Conservation (phyloP, 2,329 filamentous ascomycete genomes). For the Xylariaceae sp. region DNA sequence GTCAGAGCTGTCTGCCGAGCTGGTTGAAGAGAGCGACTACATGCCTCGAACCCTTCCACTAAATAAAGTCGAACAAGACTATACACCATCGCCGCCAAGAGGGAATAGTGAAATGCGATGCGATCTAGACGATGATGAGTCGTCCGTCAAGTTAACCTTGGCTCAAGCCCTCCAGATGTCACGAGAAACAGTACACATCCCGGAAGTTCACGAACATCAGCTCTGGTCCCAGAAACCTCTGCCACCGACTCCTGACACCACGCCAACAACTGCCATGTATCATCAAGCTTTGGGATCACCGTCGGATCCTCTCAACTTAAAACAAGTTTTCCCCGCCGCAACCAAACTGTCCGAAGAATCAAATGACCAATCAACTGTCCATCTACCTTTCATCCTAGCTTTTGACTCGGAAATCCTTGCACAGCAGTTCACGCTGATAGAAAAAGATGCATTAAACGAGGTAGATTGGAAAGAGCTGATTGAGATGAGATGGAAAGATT, state of each 20-base stretch:
- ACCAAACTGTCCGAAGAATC: slow-evolving; percentile 38
- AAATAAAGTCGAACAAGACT: slow-evolving; percentile 29
- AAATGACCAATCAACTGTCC: slow-evolving; percentile 55
- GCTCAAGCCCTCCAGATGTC: slow-evolving; percentile 54
- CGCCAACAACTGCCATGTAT: slow-evolving; percentile 50
- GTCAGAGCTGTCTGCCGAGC: slow-evolving; percentile 65
- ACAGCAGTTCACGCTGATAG: slow-evolving; percentile 83
- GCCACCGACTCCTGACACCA: slow-evolving; percentile 57
- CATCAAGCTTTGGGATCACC: slow-evolving; percentile 41
- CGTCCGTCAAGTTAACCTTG: slow-evolving; percentile 56
- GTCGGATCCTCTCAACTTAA: slow-evolving; percentile 42
- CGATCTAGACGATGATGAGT: slow-evolving; percentile 25
- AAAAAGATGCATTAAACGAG: slow-evolving; percentile 84
- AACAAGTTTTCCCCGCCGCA: slow-evolving; percentile 46
- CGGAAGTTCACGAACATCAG: slow-evolving; percentile 49
- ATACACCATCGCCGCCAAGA: slow-evolving; percentile 23
- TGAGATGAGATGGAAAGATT: slow-evolving; percentile 81
- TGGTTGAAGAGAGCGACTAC: slow-evolving; percentile 45
- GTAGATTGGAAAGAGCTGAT: slow-evolving; percentile 89
- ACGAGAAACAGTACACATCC: slow-evolving; percentile 45
- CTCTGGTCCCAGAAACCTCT: slow-evolving; percentile 52
- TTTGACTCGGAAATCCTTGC: slow-evolving; percentile 81
- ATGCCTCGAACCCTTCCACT: slow-evolving; percentile 38
- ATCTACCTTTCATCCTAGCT: slow-evolving; percentile 80
- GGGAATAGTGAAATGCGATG: slow-evolving; percentile 13